Conservation (phyloP, 495 filamentous ascomycete genomes). For the Penicillium salamii region DNA sequence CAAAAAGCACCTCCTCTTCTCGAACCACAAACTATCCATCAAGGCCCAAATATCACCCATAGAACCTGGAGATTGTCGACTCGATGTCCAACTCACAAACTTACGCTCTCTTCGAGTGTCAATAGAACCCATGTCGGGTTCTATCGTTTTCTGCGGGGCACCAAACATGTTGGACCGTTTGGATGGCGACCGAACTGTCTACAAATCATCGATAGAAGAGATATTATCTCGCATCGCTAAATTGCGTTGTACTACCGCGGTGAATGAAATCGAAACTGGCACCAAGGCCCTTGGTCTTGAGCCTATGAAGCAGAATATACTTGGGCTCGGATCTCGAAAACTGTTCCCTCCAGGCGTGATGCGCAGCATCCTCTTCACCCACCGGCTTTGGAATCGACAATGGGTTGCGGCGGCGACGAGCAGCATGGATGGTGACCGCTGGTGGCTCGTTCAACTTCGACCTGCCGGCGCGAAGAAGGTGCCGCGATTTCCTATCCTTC, state of each 20-base stretch:
- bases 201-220: slow-evolving; percentile 52
- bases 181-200: slow-evolving; percentile 34
- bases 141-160: slow-evolving; percentile 34
- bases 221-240: slow-evolving; percentile 49
- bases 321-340: slow-evolving; percentile 55
- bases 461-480: slow-evolving; percentile 12
- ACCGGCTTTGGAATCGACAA: slow-evolving; percentile 56
- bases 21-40: slow-evolving; percentile 51
- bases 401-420: slow-evolving; percentile 70
- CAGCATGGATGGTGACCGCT: slow-evolving; percentile 70
- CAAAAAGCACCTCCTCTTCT: slow-evolving; percentile 53
- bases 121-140: slow-evolving; percentile 62
- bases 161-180: slow-evolving; percentile 45
- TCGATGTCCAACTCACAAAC: slow-evolving; percentile 66
- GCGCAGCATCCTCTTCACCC: slow-evolving; percentile 62
- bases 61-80: slow-evolving; percentile 61
- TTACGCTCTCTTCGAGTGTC: slow-evolving; percentile 55
- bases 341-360: slow-evolving; percentile 59
- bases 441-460: slow-evolving; percentile 67
- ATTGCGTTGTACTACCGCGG: slow-evolving; percentile 55
- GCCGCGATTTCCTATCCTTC: slow-evolving; percentile 5
- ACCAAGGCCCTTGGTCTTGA: slow-evolving; percentile 62
- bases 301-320: slow-evolving; percentile 48
- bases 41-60: slow-evolving; percentile 50
- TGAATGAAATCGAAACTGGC: slow-evolving; percentile 61